Evolutionary conservation across 441 rosid genomes (phyloP), one percentile per base, ranked within the genome.

Genomic region (Caryocar brasiliense): DNA sequence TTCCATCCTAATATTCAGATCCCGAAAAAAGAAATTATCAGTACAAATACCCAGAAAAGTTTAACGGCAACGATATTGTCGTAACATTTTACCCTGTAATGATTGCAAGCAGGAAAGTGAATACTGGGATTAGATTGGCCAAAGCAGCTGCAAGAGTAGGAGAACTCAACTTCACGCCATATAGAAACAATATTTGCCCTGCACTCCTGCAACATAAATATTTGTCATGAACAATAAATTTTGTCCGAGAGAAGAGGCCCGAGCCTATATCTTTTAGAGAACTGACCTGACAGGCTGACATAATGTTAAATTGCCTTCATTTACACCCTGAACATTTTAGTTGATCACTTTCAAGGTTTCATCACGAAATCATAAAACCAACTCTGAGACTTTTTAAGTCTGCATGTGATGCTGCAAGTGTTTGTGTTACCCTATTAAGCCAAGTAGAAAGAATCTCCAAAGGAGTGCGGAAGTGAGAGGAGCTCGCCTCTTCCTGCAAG

Each of bases 91-190:
- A 76, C 85, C 85, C 65, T 42, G 63, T 49, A 38, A 65, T 54
- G 51, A 79, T 53, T 1, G 85, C 82, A 41, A 76, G 71, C 58
- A 74, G 27, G 69, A 79, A 74, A 35, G 82, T 74, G 52, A 74
- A 69, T 45, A 72, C 51, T 2, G 80, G 80, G 29, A 51, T 51
- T 37, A 79, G 78, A 47, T 79, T 79, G 19, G 22, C 49, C 43
- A 76, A 26, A 17, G 80, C 80, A n/a, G 82, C 61, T 17, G 64
- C 30, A 34, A 79, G 80, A 53, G 78, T 64, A n/a, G 82, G 82
- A 5, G 80, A 79, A 41, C 80, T 71, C 44, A 54, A 59, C 20
- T 65, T 67, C 38, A 78, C 39, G 14, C 66, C 81, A 17, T 42
- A 14, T 17, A 59, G 50, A 33, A 8, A 52, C 4, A 64, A 7